A percentile compares a stretch with the other conserved stretches of the same genome.
phyloP scores from a whole-genome alignment of 176 grass and related monocot genomes.

The Stipa capillata region DNA sequence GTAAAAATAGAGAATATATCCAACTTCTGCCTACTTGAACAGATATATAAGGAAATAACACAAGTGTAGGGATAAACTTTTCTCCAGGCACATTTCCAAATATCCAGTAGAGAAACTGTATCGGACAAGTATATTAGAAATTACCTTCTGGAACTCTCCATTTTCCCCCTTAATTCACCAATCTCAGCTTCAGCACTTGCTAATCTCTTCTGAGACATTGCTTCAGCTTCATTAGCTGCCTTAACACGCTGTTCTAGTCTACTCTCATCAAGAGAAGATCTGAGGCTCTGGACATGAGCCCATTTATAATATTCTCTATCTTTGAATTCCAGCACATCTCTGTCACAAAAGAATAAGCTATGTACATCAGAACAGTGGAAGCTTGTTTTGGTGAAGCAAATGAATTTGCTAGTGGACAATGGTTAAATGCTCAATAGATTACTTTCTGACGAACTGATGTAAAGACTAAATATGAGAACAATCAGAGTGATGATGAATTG shows the following conservation, averaged over 20 bases:
- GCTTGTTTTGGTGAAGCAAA: not conserved
- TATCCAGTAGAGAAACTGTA: not conserved
- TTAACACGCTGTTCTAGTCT: constrained; percentile 90
- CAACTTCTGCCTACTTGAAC: not conserved
- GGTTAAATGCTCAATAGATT: not conserved
- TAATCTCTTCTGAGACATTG: constrained; percentile 82
- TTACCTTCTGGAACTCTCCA: constrained; percentile 68
- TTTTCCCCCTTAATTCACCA: constrained; percentile 66
- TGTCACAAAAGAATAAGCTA: constrained; percentile 29
- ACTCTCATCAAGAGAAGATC: constrained; percentile 81
- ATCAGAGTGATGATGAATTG: no score
- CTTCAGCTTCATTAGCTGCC: constrained; percentile 92
- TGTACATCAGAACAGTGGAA: constrained; percentile 17
- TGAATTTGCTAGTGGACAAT: not conserved
- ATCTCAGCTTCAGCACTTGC: constrained; percentile 88
- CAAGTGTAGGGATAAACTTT: not conserved
- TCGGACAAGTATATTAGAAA: not conserved
- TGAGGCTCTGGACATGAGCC: constrained; percentile 68
- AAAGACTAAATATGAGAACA: not conserved
- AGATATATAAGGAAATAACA: no score
- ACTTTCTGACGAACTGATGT: constrained; percentile 4
- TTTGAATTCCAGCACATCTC: constrained; percentile 68
- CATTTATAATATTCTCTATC: constrained; percentile 66
- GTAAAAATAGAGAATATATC: not conserved
- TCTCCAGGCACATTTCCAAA: no score